phyloP scores from a whole-genome alignment of 2,329 filamentous ascomycete genomes.

The Plectosphaerella plurivora region DNA sequence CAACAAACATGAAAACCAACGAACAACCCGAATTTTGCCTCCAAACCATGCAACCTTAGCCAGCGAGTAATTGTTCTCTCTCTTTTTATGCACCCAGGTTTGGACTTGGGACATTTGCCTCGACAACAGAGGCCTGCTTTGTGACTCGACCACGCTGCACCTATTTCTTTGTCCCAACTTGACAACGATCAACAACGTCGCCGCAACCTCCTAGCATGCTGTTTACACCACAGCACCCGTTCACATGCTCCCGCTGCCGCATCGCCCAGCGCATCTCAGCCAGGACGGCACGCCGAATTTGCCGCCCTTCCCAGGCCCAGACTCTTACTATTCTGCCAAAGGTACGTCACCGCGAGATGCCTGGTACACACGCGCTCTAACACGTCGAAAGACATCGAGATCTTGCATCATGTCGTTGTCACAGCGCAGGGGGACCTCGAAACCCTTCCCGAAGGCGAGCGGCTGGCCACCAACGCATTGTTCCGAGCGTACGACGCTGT shows the following conservation, averaged over 20 bases:
- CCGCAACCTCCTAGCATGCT: slow-evolving; percentile 24
- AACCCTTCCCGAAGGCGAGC: slow-evolving; percentile 52
- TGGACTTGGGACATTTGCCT: too few species aligned
- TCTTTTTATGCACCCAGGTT: too few species aligned
- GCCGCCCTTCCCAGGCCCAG: slow-evolving; percentile 18
- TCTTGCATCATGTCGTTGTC: slow-evolving; percentile 72
- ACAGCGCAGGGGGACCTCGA: slow-evolving; percentile 63
- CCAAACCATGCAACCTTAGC: too few species aligned
- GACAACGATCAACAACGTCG: too few species aligned
- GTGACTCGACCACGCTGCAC: not conserved
- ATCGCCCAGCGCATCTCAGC: slow-evolving; percentile 27
- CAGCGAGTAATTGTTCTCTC: too few species aligned
- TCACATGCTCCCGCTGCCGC: slow-evolving; percentile 27
- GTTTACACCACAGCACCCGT: slow-evolving; percentile 16
- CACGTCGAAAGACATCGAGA: slow-evolving; percentile 60
- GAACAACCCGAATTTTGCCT: too few species aligned
- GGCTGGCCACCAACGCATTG: slow-evolving; percentile 69
- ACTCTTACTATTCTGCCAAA: slow-evolving; percentile 56
- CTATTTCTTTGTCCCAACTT: too few species aligned
- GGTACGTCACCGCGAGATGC: slow-evolving; percentile 33
- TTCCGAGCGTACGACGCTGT: slow-evolving; percentile 78
- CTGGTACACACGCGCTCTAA: not conserved
- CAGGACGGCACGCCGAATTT: slow-evolving; percentile 27
- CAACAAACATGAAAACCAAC: too few species aligned
- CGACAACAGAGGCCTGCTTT: not conserved